Percentiles rank a stretch among this genome's conserved stretches.
These are phyloP conservation scores for Darksidea phi DNA, from an alignment of 495 filamentous ascomycete species.

Conservation along the genomic window DNA sequence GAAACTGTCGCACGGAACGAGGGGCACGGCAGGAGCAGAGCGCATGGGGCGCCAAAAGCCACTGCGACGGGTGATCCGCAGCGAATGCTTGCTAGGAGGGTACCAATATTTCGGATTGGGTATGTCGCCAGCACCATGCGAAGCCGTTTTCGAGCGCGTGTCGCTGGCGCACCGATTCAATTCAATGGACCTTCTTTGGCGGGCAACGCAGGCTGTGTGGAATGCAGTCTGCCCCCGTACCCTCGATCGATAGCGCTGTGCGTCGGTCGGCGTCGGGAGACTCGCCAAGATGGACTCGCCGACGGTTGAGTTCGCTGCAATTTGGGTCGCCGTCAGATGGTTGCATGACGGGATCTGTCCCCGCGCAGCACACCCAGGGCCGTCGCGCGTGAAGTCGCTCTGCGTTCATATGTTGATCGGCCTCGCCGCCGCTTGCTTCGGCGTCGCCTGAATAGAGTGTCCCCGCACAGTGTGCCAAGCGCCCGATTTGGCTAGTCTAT, in stretches of 20 bases:
- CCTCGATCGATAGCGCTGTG: constrained; percentile 20
- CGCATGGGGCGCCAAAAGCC: constrained; percentile 34
- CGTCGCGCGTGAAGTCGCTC: not conserved
- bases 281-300: constrained; percentile 5
- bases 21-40: constrained; percentile 20
- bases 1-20: constrained; percentile 15
- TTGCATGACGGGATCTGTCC: not conserved
- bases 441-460: constrained; percentile 9
- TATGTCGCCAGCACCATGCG: constrained; percentile 10
- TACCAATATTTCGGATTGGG: constrained; percentile 36
- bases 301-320: not conserved
- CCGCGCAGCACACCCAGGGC: not conserved
- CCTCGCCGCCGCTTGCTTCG: constrained; percentile 16
- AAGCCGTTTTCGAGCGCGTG: not conserved
- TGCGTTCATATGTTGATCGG: constrained; percentile 16
- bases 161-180: constrained; percentile 12
- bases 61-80: constrained; percentile 37
- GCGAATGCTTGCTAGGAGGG: constrained; percentile 8
- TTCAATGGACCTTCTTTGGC: constrained; percentile 14
- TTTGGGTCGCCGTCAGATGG: not conserved
- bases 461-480: constrained; percentile 11
- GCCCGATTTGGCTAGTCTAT: not conserved
- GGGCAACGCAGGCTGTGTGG: constrained; percentile 11
- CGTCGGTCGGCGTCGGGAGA: not conserved
- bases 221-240: constrained; percentile 12